Percentiles rank a stretch among this genome's conserved stretches.
Conservation (phyloP, 225 moss, liverwort and hornwort genomes). For the Physcomitrellopsis africana region DNA sequence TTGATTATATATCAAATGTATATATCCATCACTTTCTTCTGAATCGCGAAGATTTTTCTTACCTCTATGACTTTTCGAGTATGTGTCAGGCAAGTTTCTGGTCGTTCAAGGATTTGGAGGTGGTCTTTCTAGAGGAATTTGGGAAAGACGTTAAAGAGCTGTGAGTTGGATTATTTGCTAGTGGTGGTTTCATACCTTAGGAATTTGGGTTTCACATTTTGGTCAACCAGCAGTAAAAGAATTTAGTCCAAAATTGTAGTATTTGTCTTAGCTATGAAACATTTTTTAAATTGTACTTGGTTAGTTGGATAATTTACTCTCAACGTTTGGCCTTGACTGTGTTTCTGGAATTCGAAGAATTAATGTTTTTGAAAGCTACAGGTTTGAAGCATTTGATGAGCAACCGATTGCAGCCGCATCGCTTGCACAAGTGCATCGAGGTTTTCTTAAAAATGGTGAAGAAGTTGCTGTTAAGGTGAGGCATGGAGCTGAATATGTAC, state of each 20-base stretch:
- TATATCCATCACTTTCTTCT: neutral
- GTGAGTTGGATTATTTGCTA: constrained; percentile 57
- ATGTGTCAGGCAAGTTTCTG: constrained; percentile 72
- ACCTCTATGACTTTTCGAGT: constrained; percentile 2
- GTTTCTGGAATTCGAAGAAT: constrained; percentile 19
- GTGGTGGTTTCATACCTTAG: neutral
- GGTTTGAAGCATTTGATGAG: constrained; percentile 76
- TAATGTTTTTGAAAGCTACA: constrained; percentile 35
- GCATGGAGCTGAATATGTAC: neutral
- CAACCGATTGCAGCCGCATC: constrained; percentile 95
- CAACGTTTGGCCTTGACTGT: constrained; percentile 1
- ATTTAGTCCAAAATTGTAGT: neutral
- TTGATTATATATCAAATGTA: neutral
- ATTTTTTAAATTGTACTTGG: neutral
- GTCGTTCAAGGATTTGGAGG: constrained; percentile 75
- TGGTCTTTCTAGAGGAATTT: constrained; percentile 76
- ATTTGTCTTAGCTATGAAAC: constrained; percentile 16
- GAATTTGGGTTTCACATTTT: constrained; percentile 16
- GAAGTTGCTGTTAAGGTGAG: constrained; percentile 91
- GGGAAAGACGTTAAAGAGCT: constrained; percentile 69
- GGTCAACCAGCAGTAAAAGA: constrained; percentile 9
- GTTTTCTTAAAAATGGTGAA: constrained; percentile 61
- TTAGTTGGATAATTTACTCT: neutral
- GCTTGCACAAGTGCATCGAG: constrained; percentile 94
- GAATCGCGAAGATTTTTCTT: neutral